Conservation (phyloP, 2,329 filamentous ascomycete genomes). For the Phaeoacremonium minimum region DNA sequence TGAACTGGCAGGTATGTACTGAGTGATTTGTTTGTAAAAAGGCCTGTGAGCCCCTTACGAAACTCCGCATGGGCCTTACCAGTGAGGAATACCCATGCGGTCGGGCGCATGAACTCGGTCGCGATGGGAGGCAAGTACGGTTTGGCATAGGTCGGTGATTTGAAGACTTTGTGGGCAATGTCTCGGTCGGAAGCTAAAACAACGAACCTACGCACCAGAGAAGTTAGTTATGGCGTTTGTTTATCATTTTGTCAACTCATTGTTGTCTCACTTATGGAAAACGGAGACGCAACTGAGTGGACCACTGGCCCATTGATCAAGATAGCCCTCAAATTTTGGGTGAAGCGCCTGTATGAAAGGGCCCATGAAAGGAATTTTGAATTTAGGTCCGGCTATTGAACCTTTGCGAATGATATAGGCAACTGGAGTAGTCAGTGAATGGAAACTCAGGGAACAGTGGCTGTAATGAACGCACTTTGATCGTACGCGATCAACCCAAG, state of each 20-base stretch:
- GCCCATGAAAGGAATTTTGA: conserved; percentile 68
- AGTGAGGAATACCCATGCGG: conserved; percentile 76
- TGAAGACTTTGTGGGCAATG: conserved; percentile 78
- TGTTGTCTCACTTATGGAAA: conserved; percentile 72
- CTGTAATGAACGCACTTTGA: conserved; percentile 22
- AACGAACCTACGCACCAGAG: conserved; percentile 57
- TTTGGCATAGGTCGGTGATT: conserved; percentile 69
- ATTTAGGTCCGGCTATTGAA: conserved; percentile 55
- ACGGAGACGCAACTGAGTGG: conserved; percentile 77
- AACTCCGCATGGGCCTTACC: conserved; percentile 75
- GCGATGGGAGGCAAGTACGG: conserved; percentile 76
- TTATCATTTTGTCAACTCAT: too few species aligned
- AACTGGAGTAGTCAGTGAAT: conserved; percentile 30
- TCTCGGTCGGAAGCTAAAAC: conserved; percentile 75
- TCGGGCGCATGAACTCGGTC: conserved; percentile 66
- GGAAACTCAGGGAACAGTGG: not conserved
- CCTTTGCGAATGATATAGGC: conserved; percentile 59
- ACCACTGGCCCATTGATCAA: conserved; percentile 75
- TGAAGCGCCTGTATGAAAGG: conserved; percentile 73
- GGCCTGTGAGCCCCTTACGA: conserved; percentile 67
- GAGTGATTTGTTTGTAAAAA: conserved; percentile 72
- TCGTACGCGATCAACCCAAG: conserved; percentile 30
- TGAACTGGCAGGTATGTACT: conserved; percentile 68
- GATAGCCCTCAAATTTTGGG: conserved; percentile 69
- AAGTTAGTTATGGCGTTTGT: not conserved